Evolutionary conservation across 1,284 basidiomycete genomes (phyloP).

Genomic region (Rhodotorula glutinis): DNA sequence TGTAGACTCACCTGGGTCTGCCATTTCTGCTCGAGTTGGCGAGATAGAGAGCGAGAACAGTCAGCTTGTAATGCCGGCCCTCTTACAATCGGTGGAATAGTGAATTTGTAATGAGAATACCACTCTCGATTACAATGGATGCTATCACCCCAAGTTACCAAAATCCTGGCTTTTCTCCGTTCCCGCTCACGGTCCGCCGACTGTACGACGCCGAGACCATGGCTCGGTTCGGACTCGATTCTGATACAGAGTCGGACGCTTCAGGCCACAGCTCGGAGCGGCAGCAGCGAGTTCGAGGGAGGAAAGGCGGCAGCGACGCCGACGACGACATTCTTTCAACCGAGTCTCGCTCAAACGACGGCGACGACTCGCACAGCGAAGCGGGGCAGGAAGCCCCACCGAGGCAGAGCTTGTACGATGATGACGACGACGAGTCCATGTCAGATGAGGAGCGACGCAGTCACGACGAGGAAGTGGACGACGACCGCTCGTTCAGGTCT

Average conservation of each 20-base stretch:
- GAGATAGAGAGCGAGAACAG: neutral
- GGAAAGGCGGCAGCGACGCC: slow-evolving; percentile 8
- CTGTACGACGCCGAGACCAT: neutral
- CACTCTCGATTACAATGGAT: no score
- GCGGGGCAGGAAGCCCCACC: slow-evolving; percentile 3
- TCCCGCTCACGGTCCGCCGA: no score
- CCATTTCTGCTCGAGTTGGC: neutral
- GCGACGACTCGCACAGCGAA: neutral
- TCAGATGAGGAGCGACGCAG: neutral
- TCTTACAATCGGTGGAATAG: neutral
- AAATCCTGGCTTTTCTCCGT: neutral
- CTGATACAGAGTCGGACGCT: slow-evolving; percentile 18
- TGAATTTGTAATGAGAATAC: neutral
- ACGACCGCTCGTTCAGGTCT: slow-evolving; percentile 7
- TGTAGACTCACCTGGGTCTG: neutral
- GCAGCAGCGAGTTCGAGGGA: neutral
- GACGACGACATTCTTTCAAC: slow-evolving; percentile 11
- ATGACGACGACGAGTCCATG: neutral
- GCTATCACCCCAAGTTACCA: no score
- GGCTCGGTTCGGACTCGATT: slow-evolving; percentile 36
- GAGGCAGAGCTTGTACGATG: neutral
- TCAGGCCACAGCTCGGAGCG: neutral
- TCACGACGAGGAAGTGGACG: neutral
- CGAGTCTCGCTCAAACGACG: slow-evolving; percentile 9
- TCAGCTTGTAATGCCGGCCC: no score